Percentiles rank a stretch among this genome's conserved stretches.
phyloP scores from a whole-genome alignment of 352 stramenopile genomes.

The Blastocystis sp. region DNA sequence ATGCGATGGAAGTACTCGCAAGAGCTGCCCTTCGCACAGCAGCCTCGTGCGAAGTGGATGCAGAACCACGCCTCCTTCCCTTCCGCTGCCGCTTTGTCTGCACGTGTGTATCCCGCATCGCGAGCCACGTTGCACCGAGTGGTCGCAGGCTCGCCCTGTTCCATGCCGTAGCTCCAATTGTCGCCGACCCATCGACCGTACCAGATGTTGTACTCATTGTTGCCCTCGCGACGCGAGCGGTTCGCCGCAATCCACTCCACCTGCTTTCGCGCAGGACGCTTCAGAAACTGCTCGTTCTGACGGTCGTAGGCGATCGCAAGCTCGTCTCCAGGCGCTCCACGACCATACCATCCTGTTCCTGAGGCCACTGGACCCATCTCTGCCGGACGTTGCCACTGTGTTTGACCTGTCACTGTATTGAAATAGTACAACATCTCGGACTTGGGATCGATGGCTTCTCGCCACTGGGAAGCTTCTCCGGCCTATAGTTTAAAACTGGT shows the following conservation, averaged over 20 bases:
- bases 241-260: conserved; percentile 77
- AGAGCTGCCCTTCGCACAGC: conserved; percentile 76
- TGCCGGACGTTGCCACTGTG: conserved; percentile 78
- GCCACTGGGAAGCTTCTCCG: conserved; percentile 68
- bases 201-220: conserved; percentile 89
- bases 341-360: conserved; percentile 83
- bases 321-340: conserved; percentile 73
- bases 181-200: conserved; percentile 85
- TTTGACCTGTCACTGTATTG: conserved; percentile 76
- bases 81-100: conserved; percentile 73
- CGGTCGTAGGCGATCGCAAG: conserved; percentile 73
- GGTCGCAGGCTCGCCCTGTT: conserved; percentile 74
- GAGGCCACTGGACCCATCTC: conserved; percentile 82
- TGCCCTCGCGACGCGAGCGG: conserved; percentile 76
- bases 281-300: conserved; percentile 76
- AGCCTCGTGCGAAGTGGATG: conserved; percentile 82
- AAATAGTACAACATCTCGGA: conserved; percentile 86
- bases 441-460: conserved; percentile 79
- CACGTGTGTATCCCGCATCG: conserved; percentile 81
- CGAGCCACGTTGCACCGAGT: conserved; percentile 76
- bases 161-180: conserved; percentile 72
- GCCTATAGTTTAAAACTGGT: neutral
- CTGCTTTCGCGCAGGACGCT: conserved; percentile 78
- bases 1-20: conserved; percentile 85
- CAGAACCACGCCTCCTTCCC: conserved; percentile 79